Evolutionary conservation across 2,329 filamentous ascomycete species (phyloP), one percentile per base, ranked within the genome.

Genomic region (Pochonia chlamydosporia): DNA sequence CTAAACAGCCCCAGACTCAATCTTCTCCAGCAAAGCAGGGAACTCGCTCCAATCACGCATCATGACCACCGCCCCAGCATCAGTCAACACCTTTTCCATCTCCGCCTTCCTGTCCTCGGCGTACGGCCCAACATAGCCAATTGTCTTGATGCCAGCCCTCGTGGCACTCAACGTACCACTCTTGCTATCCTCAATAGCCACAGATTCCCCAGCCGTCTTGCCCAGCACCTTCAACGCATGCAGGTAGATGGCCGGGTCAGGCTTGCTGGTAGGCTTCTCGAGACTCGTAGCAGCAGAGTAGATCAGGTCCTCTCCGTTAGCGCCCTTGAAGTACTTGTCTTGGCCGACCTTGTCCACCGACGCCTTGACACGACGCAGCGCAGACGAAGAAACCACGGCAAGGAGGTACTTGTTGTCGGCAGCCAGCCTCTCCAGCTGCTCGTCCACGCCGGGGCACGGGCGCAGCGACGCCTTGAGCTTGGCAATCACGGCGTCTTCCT

Each of bases 141-240:
- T 82, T 53, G 86, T 82, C 52, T 81, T 85, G 61, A 96, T 93
- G 43, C 82, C 81, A 16, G 90, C 90, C 50, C 87, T 78, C 59
- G 84, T 82, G 49, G 67, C 75, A 54, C 87, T 89, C 49, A 86
- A 79, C 37, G 87, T 87, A 52, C 90, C 90, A 57, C 84, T 89
- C 78, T 87, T 89, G 75, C 84, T 89, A 73, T 96, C 90, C 75
- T 96, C 90, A 49, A 96, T 80, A 21, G 90, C 87, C 26, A 96
- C 76, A 55, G 79, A 83, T 74, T 95, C 84, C 40, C 73, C 72
- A 2, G 88, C 73, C 59, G 77, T 79, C 69, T 85, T 85, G 52
- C 84, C 85, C 44, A 95, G 76, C 62, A 80, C 71, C 68, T 89
- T 71, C 63, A 90, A 79, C 20, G 90, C 87, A 65, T 85, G 78